Evolutionary conservation across 805 yeast species (phyloP).

Genomic region (Ogataea populi-albae): DNA sequence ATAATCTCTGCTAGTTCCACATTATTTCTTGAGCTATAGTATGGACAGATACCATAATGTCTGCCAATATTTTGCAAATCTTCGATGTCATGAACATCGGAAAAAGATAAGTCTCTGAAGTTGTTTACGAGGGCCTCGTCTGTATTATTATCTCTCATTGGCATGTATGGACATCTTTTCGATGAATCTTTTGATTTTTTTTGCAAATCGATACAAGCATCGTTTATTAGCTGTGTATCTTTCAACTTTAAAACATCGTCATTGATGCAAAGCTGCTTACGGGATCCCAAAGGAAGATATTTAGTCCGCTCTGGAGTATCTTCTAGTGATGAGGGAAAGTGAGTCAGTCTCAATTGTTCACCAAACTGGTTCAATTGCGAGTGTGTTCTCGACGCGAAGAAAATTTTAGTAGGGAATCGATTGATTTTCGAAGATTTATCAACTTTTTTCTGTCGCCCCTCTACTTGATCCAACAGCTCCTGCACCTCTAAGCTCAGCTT

Average conservation of each 20-base stretch:
- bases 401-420: conserved; percentile 47
- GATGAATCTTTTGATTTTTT: conserved; percentile 25
- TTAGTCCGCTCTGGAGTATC: conserved; percentile 51
- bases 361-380: conserved; percentile 84
- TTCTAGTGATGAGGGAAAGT: conserved; percentile 59
- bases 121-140: conserved; percentile 34
- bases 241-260: conserved; percentile 50
- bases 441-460: conserved; percentile 22
- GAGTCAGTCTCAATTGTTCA: conserved; percentile 60
- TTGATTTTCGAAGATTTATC: conserved; percentile 22
- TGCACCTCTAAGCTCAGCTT: conserved; percentile 47
- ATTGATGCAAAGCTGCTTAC: conserved; percentile 82
- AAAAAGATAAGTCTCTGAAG: conserved; percentile 54
- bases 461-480: conserved; percentile 43
- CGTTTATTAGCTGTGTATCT: conserved; percentile 61
- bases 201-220: conserved; percentile 74
- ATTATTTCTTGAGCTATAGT: conserved; percentile 66
- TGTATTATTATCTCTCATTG: conserved; percentile 32
- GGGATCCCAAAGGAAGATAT: conserved; percentile 72
- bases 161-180: conserved; percentile 41
- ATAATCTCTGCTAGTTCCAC: conserved; percentile 64
- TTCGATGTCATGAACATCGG: conserved; percentile 72
- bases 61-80: conserved; percentile 65
- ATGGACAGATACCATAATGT: conserved; percentile 66
- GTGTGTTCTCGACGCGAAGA: conserved; percentile 83